Base-by-base conservation (phyloP, 164 flowering plant species). In the Piper betle region DNA sequence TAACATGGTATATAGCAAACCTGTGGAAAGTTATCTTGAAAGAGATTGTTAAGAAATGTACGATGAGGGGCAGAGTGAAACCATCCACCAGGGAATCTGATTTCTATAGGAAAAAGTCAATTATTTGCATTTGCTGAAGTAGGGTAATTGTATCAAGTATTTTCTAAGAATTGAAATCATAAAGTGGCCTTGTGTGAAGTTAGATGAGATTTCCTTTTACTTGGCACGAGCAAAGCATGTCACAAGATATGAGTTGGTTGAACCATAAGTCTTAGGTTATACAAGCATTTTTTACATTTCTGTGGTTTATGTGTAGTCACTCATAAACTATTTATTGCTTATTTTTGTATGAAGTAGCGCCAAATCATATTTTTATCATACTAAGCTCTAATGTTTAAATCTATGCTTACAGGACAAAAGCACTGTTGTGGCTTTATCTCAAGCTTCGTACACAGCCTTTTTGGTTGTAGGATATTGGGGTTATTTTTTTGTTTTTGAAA, bases 391-490 rank as follows among this genome's bases (percentile, higher is more conserved):
- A 62, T 15, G 53, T 17, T 25, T 41, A 39, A 39, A 58, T 39
- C 46, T 39, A 65, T 55, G 33, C 15, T 57, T 81, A 70, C 88
- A 94, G 99, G 96, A 85, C 64, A 94, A 80, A 71, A 82, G 70
- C 53, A 75, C 75, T 62, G 74, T 84, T 66, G 86, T 94, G 82
- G 83, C 88, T 54, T 64, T 88, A 65, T 82, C 97, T 56, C 99
- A 94, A 78, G 65, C 68, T 62, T 81, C 96, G 59, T 94, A 87
- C 79, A 96, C 90, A 62, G 83, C 78, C 55, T 82, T 79, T 74
- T 71, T 88, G 64, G 80, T 85, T 62, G 4, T 88, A 12, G 90
- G 97, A 54, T 94, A 94, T 64, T 94, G 97, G 99, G 81, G 86
- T 59, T 94, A 88, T 74, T 85, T 87, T 70, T 77, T 87, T 66